Evolutionary conservation across 495 filamentous ascomycete genomes (phyloP).

Genomic region (Aspergillus campestris): DNA sequence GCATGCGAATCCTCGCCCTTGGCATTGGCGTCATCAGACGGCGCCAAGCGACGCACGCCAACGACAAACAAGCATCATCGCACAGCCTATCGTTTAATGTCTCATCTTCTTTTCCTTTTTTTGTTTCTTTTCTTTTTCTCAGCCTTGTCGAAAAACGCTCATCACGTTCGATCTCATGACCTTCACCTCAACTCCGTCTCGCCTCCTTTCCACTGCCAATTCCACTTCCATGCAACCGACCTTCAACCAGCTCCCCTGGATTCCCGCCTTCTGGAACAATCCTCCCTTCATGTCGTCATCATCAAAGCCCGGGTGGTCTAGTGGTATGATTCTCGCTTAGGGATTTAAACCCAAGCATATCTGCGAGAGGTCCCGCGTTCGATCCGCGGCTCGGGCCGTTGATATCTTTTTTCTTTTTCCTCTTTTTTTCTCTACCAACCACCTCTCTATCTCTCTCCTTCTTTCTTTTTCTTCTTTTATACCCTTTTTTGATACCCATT

Average conservation of each 20-base stretch:
- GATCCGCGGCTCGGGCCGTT: slow-evolving; percentile 32
- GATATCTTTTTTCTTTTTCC: slow-evolving; percentile 8
- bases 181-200: no score
- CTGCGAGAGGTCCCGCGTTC: slow-evolving; percentile 39
- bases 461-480: not conserved
- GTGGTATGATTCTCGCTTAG: slow-evolving; percentile 38
- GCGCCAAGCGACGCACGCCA: slow-evolving; percentile 10
- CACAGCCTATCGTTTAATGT: not conserved
- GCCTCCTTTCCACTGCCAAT: no score
- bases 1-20: slow-evolving; percentile 12
- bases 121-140: no score
- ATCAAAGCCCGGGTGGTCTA: slow-evolving; percentile 13
- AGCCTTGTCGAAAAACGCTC: no score
- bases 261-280: not conserved
- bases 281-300: not conserved
- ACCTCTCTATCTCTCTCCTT: not conserved
- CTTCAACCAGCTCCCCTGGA: no score
- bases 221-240: no score
- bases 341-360: slow-evolving; percentile 16
- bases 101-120: no score
- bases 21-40: slow-evolving; percentile 19
- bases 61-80: slow-evolving; percentile 1
- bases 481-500: not conserved
- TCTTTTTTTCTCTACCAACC: slow-evolving; percentile 1
- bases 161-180: no score